Conservation (phyloP, 768 basidiomycete species). For the Naganishia antarctica region DNA sequence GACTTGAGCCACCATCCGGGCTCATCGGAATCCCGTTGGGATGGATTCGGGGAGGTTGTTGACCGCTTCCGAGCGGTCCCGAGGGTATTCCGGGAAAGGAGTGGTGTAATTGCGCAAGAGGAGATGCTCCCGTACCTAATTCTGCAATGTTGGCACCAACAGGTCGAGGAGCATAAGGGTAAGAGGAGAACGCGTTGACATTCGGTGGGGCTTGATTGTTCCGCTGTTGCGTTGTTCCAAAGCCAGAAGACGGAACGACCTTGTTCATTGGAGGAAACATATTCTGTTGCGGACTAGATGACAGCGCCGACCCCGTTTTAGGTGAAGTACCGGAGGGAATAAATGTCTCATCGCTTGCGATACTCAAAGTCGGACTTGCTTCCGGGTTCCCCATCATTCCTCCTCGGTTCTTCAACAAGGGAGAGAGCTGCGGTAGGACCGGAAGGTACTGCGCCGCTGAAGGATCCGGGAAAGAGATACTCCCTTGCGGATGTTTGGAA, state of each 20-base stretch:
- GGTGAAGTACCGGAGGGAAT: conserved; percentile 18
- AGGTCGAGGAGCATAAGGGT: no score
- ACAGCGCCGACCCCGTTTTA: not conserved
- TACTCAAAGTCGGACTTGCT: conserved; percentile 26
- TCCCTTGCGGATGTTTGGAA: conserved; percentile 20
- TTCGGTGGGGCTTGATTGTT: conserved; percentile 1
- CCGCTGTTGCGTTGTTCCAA: not conserved
- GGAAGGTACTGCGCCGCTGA: conserved; percentile 11
- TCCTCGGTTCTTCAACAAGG: conserved; percentile 12
- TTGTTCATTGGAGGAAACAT: conserved; percentile 17
- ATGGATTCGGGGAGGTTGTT: conserved; percentile 8
- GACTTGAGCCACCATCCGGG: not conserved
- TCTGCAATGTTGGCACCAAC: not conserved
- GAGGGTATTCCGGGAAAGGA: conserved; percentile 11
- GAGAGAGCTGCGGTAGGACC: conserved; percentile 20
- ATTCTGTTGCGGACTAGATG: not conserved
- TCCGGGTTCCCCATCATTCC: conserved; percentile 12
- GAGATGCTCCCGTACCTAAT: not conserved
- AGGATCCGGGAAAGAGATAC: conserved; percentile 24
- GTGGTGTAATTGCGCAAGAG: conserved; percentile 11
- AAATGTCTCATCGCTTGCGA: conserved; percentile 30
- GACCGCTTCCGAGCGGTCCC: conserved; percentile 9
- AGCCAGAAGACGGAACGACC: not conserved
- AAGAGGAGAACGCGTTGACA: conserved; percentile 3
- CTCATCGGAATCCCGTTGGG: conserved; percentile 1